A percentile compares a stretch with the other conserved stretches of the same genome.
phyloP scores from a whole-genome alignment of 805 yeast genomes.

The Kodamaea kakaduensis region DNA sequence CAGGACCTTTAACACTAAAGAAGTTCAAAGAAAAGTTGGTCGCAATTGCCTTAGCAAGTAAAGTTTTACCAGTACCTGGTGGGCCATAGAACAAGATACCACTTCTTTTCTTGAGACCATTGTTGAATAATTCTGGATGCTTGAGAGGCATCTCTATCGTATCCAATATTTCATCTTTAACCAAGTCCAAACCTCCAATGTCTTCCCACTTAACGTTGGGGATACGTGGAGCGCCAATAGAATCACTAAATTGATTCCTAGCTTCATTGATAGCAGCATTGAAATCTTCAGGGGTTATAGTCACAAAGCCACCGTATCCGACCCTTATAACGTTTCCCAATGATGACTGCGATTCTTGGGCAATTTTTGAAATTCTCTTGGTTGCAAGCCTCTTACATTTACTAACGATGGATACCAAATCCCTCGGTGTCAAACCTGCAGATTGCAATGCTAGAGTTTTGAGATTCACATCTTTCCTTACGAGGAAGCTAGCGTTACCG shows the following conservation, averaged over 20 bases:
- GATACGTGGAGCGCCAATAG: conserved; percentile 94
- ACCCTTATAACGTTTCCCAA: conserved; percentile 32
- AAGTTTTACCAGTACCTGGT: conserved; percentile 97
- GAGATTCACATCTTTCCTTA: conserved; percentile 41
- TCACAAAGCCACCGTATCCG: conserved; percentile 54
- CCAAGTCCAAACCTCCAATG: conserved; percentile 90
- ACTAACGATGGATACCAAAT: conserved; percentile 65
- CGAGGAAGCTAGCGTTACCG: conserved; percentile 17
- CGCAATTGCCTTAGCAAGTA: conserved; percentile 95
- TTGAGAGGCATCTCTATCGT: conserved; percentile 95
- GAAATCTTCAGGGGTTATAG: conserved; percentile 56
- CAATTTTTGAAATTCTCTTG: conserved; percentile 40
- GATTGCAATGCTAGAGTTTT: conserved; percentile 71
- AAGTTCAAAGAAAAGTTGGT: conserved; percentile 91
- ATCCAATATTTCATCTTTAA: conserved; percentile 88
- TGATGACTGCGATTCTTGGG: conserved; percentile 18
- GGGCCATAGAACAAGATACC: conserved; percentile 97
- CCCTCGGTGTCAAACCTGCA: conserved; percentile 89
- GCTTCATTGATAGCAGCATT: conserved; percentile 73
- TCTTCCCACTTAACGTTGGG: conserved; percentile 97
- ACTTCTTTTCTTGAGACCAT: conserved; percentile 88
- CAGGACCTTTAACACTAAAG: conserved; percentile 97
- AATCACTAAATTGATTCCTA: conserved; percentile 81
- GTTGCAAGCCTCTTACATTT: conserved; percentile 59
- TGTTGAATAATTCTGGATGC: conserved; percentile 83